Evolutionary conservation across 2,329 filamentous ascomycete genomes (phyloP), one percentile per base, ranked within the genome.

Genomic region (Botrytis elliptica): DNA sequence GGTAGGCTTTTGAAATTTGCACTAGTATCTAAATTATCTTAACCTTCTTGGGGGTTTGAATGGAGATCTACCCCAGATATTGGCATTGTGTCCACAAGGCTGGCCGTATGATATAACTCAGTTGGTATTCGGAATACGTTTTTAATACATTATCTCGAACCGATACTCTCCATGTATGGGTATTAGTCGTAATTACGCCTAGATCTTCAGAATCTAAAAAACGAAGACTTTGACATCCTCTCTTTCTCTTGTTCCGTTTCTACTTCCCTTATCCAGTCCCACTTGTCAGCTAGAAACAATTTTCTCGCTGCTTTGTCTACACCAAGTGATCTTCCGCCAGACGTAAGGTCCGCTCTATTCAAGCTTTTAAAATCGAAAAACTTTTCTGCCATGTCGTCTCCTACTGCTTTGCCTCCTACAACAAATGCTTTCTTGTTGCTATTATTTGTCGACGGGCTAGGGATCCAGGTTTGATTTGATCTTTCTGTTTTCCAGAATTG

Each of bases 261-360:
- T 44, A 73, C 52, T 36, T 70, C 71, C 42, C 74, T 78, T 76
- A 75, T 88, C 89, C 89, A 91, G 76, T 90, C 84, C 89, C 89
- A 91, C 70, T 82, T 83, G 22, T 84, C 82, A 0, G 88, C 86
- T 16, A 86, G 88, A 75, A 91, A 91, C 9, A 91, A 80, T 12
- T 81, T 82, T 74, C 83, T 85, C 0, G 88, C 86, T 79, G 88
- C 84, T 74, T 83, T 83, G 60, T 89, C 86, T 4, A 84, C 83
- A 52, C 85, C 86, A 75, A 89, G 80, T 22, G 83, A 82, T 22
- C 86, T 85, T 74, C 86, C 85, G 63, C 85, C 83, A 64, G 89
- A 77, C 22, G 86, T 83, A 76, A 86, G 84, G 72, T 89, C 88
- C 5, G 85, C 84, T 64, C 88, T 65, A 36, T 33, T 78, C 0